Evolutionary conservation across 306 rosid genomes (phyloP), one percentile per base, ranked within the genome.

Genomic region (Vigna trinervia): DNA sequence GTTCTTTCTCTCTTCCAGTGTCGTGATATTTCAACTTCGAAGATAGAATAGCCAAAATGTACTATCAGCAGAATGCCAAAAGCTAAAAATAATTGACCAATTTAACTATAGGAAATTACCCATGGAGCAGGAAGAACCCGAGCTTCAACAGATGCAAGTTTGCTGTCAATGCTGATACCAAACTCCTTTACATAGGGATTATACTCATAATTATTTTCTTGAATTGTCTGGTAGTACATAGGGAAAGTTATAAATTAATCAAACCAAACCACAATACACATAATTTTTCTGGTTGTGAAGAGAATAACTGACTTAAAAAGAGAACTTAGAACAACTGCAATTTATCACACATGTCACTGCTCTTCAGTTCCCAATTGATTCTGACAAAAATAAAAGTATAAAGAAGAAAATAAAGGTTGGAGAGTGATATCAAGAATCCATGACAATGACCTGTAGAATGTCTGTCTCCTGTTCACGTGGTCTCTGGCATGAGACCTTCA

Each of bases 121-220:
- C 88, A 84, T 73, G 88, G 88, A 73, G 88, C 85, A 32, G 88
- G 88, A 63, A 84, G 85, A 81, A 84, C 88, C 78, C 88, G 85
- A 46, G 83, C 88, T 56, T 84, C 88, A 51, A 81, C 85, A 8
- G 83, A 69, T 22, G 87, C 62, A 68, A 84, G 83, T 80, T 77
- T 84, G 78, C 54, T 75, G 32, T 84, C 87, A 59, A 84, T 69
- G 68, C 59, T 77, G 70, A 84, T 84, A 45, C 87, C 85, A 38
- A 84, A 84, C 32, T 84, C 87, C 77, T 77, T 81, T 1, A 85
- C 85, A 67, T 84, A 84, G 51, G 83, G 85, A 54, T 84, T 81
- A 50, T 73, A 58, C 59, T 77, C 85, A 81, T 81, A 84, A 78
- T 81, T 83, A 52, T 73, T 84, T 73, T 77, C 71, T 12, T 84